Percentiles rank a stretch among this genome's conserved stretches.
Evolutionary conservation across 75 land plant species (phyloP).

Genomic region (Sequoia sempervirens): DNA sequence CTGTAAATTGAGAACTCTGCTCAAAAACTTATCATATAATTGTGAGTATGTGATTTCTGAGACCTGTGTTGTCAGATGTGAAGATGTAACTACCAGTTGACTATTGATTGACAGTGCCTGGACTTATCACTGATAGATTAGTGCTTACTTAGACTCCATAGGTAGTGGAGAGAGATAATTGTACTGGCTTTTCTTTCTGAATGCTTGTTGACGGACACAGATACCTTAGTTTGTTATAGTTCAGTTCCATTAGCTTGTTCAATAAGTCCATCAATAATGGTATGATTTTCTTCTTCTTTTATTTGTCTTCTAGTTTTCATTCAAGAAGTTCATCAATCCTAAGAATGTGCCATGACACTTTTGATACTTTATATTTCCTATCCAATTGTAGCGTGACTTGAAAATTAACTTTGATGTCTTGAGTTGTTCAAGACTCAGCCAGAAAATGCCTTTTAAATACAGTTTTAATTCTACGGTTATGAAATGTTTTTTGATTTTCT

Average conservation of each 20-base stretch:
- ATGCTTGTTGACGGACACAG: not conserved
- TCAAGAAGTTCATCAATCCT: not conserved
- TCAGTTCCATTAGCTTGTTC: not conserved
- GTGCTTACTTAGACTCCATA: too few species aligned
- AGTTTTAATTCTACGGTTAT: not conserved
- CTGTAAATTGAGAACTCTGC: too few species aligned
- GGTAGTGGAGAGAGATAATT: too few species aligned
- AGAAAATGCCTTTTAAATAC: not conserved
- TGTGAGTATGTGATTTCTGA: too few species aligned
- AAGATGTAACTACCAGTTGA: not conserved
- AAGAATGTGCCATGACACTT: not conserved
- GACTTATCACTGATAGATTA: not conserved
- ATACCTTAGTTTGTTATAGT: not conserved
- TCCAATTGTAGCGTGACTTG: not conserved
- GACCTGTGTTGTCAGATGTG: not conserved
- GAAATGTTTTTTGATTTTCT: not conserved
- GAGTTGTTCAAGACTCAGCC: not conserved
- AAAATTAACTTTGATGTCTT: not conserved
- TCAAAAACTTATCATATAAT: too few species aligned
- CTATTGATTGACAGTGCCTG: not conserved
- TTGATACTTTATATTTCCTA: not conserved
- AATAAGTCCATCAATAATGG: not conserved
- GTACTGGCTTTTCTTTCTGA: not conserved
- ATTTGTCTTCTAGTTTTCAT: not conserved
- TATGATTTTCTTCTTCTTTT: not conserved